Evolutionary conservation across 2,329 filamentous ascomycete species (phyloP).

Genomic region (Aureobasidium leucospermi): DNA sequence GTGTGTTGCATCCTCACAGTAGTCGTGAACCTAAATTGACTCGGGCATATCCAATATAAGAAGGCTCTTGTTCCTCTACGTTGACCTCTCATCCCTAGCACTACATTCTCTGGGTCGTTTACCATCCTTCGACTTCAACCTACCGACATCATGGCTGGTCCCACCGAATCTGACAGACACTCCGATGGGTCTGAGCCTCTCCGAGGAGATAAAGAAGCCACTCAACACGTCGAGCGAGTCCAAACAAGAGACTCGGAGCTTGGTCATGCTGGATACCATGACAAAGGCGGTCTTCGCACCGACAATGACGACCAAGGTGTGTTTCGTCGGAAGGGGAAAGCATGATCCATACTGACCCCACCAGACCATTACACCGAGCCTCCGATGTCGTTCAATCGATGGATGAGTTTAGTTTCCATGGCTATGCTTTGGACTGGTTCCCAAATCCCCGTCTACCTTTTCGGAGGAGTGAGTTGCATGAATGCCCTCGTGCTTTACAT

Average conservation of each 20-base stretch:
- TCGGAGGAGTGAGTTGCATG: conserved; percentile 26
- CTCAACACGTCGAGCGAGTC: conserved; percentile 28
- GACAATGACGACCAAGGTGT: conserved; percentile 38
- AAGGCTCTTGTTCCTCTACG: background rate
- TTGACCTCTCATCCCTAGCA: background rate
- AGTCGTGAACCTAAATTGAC: background rate
- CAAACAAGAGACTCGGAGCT: conserved; percentile 31
- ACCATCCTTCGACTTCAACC: background rate
- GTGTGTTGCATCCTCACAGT: background rate
- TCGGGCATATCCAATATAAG: background rate
- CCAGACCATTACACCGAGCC: conserved; percentile 33
- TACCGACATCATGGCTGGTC: background rate
- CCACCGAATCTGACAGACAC: background rate
- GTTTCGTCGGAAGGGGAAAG: background rate
- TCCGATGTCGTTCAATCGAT: conserved; percentile 41
- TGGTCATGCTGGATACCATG: conserved; percentile 37
- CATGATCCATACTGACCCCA: background rate
- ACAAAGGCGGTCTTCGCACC: conserved; percentile 39
- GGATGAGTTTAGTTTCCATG: conserved; percentile 52
- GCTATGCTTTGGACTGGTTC: conserved; percentile 55
- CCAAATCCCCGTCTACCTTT: conserved; percentile 49
- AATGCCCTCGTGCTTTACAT: background rate
- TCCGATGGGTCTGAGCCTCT: background rate
- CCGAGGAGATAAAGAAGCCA: conserved; percentile 1
- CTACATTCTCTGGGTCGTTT: background rate